Percentiles rank a stretch among this genome's conserved stretches.
These are phyloP conservation scores for Solanum habrochaites DNA, from an alignment of 257 asterid genomes.

Conservation along the genomic window DNA sequence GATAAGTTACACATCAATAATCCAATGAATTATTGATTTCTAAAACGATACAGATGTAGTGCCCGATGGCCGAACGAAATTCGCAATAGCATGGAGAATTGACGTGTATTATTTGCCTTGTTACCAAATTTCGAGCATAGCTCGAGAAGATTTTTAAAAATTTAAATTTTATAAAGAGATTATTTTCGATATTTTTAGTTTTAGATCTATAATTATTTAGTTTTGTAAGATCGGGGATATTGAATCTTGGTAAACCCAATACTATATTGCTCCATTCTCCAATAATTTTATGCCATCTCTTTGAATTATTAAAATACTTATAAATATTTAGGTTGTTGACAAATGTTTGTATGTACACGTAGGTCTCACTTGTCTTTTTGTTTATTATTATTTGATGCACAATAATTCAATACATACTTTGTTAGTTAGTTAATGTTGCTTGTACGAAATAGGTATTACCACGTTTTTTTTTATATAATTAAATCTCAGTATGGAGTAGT, in stretches of 20 bases:
- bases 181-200: background rate
- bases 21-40: background rate
- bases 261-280: background rate
- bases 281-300: background rate
- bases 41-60: background rate
- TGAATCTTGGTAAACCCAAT: background rate
- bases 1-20: background rate
- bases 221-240: background rate
- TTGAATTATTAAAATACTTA: background rate
- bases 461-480: background rate
- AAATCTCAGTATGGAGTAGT: background rate
- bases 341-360: background rate
- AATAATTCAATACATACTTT: background rate
- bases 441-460: background rate
- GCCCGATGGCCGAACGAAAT: background rate
- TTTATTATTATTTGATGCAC: background rate
- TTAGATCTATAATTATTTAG: background rate
- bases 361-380: background rate
- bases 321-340: background rate
- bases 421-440: background rate
- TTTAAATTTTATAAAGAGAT: background rate
- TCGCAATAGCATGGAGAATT: background rate
- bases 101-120: background rate
- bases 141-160: too few species aligned
- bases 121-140: too few species aligned